phyloP scores from a whole-genome alignment of 345 rosid genomes.

The Kandelia obovata region DNA sequence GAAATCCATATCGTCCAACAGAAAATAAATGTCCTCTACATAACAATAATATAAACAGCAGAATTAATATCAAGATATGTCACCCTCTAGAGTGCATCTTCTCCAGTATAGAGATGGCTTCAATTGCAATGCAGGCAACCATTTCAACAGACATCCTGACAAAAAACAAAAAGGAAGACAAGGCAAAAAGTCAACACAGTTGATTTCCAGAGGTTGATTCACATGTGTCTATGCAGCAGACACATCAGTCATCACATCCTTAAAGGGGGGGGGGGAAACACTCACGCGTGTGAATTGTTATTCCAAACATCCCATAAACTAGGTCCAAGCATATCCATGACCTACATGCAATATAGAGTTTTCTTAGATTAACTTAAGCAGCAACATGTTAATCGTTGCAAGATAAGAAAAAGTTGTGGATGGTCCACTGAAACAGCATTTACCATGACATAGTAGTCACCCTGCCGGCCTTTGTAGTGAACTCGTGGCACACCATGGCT shows the following conservation, averaged over 20 bases:
- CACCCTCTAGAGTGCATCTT: constrained; percentile 91
- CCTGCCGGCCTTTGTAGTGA: constrained; percentile 79
- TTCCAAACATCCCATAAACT: constrained; percentile 91
- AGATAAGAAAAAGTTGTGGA: not conserved
- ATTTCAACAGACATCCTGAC: constrained; percentile 76
- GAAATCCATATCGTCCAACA: not conserved
- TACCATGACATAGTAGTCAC: constrained; percentile 86
- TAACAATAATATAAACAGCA: not conserved
- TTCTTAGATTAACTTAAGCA: too few relatives aligned
- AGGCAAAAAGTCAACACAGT: not conserved
- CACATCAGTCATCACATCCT: not conserved
- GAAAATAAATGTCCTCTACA: too few relatives aligned
- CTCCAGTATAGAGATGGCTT: constrained; percentile 84
- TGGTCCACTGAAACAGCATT: constrained; percentile 8
- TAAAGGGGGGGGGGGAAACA: constrained; percentile 1
- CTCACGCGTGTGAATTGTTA: constrained; percentile 60
- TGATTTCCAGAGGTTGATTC: not conserved
- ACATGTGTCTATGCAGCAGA: not conserved
- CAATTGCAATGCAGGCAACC: constrained; percentile 93
- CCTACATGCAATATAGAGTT: constrained; percentile 37
- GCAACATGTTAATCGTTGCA: not conserved
- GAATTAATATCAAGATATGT: constrained; percentile 17
- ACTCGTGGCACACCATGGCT: constrained; percentile 85
- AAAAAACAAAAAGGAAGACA: constrained; percentile 3
- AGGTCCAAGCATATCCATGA: constrained; percentile 91